Evolutionary conservation across 2,329 filamentous ascomycete genomes (phyloP).

Genomic region (Cordyceps farinosa): DNA sequence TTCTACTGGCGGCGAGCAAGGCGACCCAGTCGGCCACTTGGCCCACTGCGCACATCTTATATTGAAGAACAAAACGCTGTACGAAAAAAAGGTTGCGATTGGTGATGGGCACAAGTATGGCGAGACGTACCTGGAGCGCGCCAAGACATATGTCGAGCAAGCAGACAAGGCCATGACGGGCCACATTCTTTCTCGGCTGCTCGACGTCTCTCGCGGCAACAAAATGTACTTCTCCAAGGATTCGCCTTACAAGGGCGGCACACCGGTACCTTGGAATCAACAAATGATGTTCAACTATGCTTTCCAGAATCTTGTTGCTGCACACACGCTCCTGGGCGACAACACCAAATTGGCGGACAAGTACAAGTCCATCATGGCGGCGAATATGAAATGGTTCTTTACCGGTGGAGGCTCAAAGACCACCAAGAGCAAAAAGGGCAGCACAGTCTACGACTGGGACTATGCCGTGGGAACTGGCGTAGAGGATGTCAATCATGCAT

Average conservation of each 20-base stretch:
- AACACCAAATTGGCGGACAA: not conserved
- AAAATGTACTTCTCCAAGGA: conserved; percentile 8
- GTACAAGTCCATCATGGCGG: not conserved
- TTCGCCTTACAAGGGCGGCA: conserved; percentile 7
- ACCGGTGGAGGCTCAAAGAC: not conserved
- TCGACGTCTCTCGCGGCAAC: not conserved
- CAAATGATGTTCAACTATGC: conserved; percentile 9
- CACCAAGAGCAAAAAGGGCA: conserved; percentile 2
- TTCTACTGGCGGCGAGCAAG: conserved; percentile 7
- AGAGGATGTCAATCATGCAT: not conserved
- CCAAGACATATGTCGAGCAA: conserved; percentile 6
- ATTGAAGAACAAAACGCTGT: not conserved
- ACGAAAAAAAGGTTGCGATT: not conserved
- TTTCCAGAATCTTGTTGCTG: conserved; percentile 1
- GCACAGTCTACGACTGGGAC: not conserved
- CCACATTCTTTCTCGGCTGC: conserved; percentile 7
- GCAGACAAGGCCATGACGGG: not conserved
- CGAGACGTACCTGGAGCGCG: not conserved
- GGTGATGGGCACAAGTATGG: not conserved
- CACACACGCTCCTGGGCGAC: not conserved
- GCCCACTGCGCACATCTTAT: conserved; percentile 3
- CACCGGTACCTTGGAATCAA: not conserved
- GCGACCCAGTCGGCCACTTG: conserved; percentile 10
- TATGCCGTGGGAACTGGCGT: not conserved
- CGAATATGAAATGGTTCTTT: conserved; percentile 2